These are phyloP conservation scores for Leishmania tropica DNA, from an alignment of 208 protist species.

Conservation along the genomic window DNA sequence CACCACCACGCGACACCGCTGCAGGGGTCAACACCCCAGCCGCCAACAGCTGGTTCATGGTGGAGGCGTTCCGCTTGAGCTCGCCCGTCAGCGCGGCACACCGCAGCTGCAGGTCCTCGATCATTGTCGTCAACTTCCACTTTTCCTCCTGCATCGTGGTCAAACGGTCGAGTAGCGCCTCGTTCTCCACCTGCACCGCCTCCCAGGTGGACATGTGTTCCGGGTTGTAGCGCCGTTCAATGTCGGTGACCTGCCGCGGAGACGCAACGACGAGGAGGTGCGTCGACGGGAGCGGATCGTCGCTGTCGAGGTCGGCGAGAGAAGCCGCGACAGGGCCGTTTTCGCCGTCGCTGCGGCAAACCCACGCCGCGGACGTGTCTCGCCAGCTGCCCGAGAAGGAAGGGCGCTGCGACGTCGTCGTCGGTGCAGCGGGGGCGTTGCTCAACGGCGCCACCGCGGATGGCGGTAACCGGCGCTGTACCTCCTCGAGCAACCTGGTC, in stretches of 20 bases:
- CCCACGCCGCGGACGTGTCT: slow-evolving; percentile 15
- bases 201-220: slow-evolving; percentile 54
- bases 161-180: slow-evolving; percentile 49
- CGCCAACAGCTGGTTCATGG: slow-evolving; percentile 42
- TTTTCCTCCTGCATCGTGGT: slow-evolving; percentile 66
- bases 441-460: neutral
- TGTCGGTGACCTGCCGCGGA: slow-evolving; percentile 27
- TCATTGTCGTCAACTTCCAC: slow-evolving; percentile 39
- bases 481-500: slow-evolving; percentile 28
- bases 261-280: neutral
- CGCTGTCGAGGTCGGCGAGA: slow-evolving; percentile 7
- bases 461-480: slow-evolving; percentile 22
- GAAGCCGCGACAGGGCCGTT: neutral
- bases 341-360: slow-evolving; percentile 7
- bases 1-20: slow-evolving; percentile 24
- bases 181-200: slow-evolving; percentile 65
- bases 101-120: slow-evolving; percentile 51
- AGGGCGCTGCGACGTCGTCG: slow-evolving; percentile 5
- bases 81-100: slow-evolving; percentile 38
- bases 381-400: slow-evolving; percentile 7
- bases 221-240: slow-evolving; percentile 47
- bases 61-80: slow-evolving; percentile 34
- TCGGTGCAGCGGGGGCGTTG: neutral
- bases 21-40: slow-evolving; percentile 18
- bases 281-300: neutral